These are phyloP conservation scores for Pachyrhizus erosus DNA, from an alignment of 306 rosid species.

Conservation along the genomic window DNA sequence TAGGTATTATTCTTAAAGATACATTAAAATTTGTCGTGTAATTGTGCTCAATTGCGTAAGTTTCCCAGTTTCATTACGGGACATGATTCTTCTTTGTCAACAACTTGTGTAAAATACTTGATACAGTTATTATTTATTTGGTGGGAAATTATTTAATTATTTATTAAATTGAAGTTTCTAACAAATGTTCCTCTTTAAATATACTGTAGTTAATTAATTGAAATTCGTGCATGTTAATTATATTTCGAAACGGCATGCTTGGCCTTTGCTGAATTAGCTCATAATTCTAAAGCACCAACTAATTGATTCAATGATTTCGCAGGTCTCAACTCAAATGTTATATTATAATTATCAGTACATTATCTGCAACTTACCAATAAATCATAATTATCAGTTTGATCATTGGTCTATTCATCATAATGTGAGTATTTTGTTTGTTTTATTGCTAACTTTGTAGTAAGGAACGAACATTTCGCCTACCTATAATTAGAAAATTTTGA, in stretches of 20 bases:
- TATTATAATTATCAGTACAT: neutral
- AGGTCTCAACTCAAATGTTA: neutral
- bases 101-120: neutral
- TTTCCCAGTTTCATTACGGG: neutral
- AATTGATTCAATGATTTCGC: slow-evolving; percentile 22
- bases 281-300: slow-evolving; percentile 8
- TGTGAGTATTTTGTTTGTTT: neutral
- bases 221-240: neutral
- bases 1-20: slow-evolving; percentile 19
- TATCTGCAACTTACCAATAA: neutral
- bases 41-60: slow-evolving; percentile 11
- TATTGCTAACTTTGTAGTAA: neutral
- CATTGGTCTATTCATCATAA: neutral
- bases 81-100: slow-evolving; percentile 10
- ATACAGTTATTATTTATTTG: slow-evolving; percentile 11
- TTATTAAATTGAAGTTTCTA: neutral
- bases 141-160: neutral
- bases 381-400: slow-evolving; percentile 7
- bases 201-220: neutral
- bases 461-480: neutral
- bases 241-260: neutral
- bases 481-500: neutral
- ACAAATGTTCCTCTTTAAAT: slow-evolving; percentile 23
- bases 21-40: slow-evolving; percentile 21
- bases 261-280: slow-evolving; percentile 7